Percentiles rank a stretch among this genome's conserved stretches.
phyloP scores from a whole-genome alignment of 108 stramenopile genomes.

The Schizochytrium sp. region DNA sequence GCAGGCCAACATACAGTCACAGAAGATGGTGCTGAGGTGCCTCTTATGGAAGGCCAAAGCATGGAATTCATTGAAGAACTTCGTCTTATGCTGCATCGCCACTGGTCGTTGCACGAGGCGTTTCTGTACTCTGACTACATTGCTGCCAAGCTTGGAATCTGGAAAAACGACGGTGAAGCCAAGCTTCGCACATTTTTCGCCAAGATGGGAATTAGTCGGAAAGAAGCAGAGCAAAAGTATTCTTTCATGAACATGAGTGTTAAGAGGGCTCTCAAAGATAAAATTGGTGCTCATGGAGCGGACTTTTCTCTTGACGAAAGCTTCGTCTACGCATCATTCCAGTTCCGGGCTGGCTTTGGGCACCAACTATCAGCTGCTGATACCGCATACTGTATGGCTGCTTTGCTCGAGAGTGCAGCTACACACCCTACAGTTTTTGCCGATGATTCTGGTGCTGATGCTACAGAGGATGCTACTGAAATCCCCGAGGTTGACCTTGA shows the following conservation, averaged over 20 bases:
- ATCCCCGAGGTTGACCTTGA: constrained; percentile 5
- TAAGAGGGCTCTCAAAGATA: constrained; percentile 39
- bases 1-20: background rate
- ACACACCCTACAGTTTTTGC: background rate
- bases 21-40: constrained; percentile 8
- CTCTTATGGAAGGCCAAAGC: constrained; percentile 23
- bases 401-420: constrained; percentile 15
- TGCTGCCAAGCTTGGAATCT: constrained; percentile 25
- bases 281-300: background rate
- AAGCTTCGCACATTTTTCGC: constrained; percentile 56
- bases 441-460: background rate
- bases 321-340: constrained; percentile 31
- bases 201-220: constrained; percentile 54
- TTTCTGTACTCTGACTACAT: constrained; percentile 54
- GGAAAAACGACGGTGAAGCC: constrained; percentile 40
- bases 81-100: constrained; percentile 32
- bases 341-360: constrained; percentile 39
- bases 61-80: constrained; percentile 23
- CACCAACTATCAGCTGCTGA: constrained; percentile 45
- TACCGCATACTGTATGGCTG: background rate
- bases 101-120: constrained; percentile 57
- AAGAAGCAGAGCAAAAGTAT: constrained; percentile 60
- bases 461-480: background rate
- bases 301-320: constrained; percentile 36
- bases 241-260: constrained; percentile 46